phyloP scores from a whole-genome alignment of 106 monocot genomes.

The Dioscorea zingiberensis region DNA sequence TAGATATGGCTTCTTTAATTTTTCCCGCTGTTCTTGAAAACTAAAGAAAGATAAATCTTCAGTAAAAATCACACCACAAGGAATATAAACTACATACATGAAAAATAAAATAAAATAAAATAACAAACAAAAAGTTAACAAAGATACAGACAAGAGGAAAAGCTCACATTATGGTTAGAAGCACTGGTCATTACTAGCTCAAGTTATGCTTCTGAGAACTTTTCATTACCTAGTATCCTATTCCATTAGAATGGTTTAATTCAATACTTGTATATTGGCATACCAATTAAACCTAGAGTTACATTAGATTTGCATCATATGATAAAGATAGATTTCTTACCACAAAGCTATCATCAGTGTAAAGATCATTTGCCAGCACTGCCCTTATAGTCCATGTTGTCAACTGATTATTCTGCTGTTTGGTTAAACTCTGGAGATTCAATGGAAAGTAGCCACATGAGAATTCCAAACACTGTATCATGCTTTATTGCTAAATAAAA shows the following conservation, averaged over 20 bases:
- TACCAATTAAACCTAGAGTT: neutral
- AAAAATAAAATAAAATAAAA: too few relatives aligned
- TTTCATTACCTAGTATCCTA: too few relatives aligned
- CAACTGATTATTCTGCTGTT: slow-evolving; percentile 69
- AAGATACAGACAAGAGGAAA: neutral
- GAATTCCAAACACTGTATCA: too few relatives aligned
- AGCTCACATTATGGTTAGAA: neutral
- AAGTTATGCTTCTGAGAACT: too few relatives aligned
- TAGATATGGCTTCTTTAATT: slow-evolving; percentile 85
- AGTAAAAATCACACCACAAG: neutral
- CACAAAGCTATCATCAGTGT: slow-evolving; percentile 97
- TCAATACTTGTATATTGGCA: neutral
- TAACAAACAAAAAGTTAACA: too few relatives aligned
- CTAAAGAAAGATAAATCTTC: slow-evolving; percentile 23
- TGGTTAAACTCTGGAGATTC: slow-evolving; percentile 49
- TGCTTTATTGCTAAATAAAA: neutral
- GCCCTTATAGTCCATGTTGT: slow-evolving; percentile 75
- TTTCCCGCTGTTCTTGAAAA: slow-evolving; percentile 90
- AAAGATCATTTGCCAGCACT: slow-evolving; percentile 83
- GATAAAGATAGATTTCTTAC: slow-evolving; percentile 23
- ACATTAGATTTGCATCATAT: neutral
- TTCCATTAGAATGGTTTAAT: too few relatives aligned
- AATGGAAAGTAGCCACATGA: too few relatives aligned
- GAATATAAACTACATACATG: too few relatives aligned
- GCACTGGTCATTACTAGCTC: too few relatives aligned